Evolutionary conservation across 2,329 filamentous ascomycete species (phyloP), one percentile per base, ranked within the genome.

Genomic region (Rhynchosporium secalis): DNA sequence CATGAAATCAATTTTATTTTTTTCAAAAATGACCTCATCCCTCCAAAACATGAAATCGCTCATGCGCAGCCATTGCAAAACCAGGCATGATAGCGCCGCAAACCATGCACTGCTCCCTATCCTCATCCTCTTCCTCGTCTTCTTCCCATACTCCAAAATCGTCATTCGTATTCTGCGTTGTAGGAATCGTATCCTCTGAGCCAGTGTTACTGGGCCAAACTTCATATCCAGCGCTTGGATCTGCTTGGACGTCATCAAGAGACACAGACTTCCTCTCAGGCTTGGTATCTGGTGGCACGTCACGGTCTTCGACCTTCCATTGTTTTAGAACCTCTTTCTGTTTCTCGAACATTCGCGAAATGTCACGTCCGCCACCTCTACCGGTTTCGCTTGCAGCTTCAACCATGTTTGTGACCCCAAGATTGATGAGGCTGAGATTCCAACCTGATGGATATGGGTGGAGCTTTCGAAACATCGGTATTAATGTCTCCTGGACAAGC

Each of bases 341-440:
- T 60, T 80, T 81, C 70, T 80, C 86, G 73, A 97, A 96, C 92
- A 97, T 96, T 71, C 80, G 83, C 0, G 83, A 83, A 68, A 97
- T 96, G 71, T 96, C 87, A 66, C 89, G 81, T 1, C 90, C 91
- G n/a, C 77, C 79, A 36, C 78, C 76, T 62, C 80, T 78, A 36
- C 77, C 66, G 36, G 72, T 73, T 70, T 64, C 49, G 61, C 68
- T 64, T 4, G 83, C 85, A 15, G 78, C 79, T 46, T 82, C 78
- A 1, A 82, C 82, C 87, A 98, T 94, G 72, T 96, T 96, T 13
- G 90, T 89, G 7, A 91, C 92, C 51, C 91, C 93, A 28, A 98
- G 79, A 67, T 97, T 98, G 63, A 98, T 80, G 57, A 98, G 78
- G 66, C 89, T 90, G 20, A 97, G 76, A 68, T 94, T 90, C 89